A percentile compares a stretch with the other conserved stretches of the same genome.
These are phyloP conservation scores for Colletotrichum kahawae DNA, from an alignment of 2,329 filamentous ascomycete species.

Conservation along the genomic window DNA sequence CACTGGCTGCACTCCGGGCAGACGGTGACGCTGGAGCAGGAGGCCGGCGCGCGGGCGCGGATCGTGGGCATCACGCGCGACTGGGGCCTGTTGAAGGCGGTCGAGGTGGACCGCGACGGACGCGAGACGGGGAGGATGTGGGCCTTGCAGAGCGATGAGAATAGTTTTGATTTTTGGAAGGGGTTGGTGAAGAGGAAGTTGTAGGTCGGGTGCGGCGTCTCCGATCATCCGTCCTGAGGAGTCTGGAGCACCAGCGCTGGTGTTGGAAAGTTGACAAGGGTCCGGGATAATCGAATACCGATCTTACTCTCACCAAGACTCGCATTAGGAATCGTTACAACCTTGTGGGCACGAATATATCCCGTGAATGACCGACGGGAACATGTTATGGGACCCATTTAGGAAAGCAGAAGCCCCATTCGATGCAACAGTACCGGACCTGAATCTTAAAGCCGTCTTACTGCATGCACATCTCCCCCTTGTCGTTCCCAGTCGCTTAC, in stretches of 20 bases:
- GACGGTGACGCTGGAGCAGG: slow-evolving; percentile 76
- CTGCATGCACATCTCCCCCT: neutral
- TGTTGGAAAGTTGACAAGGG: rapidly evolving
- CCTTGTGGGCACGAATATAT: too few relatives aligned
- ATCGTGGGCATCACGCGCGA: slow-evolving; percentile 91
- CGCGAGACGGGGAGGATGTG: slow-evolving; percentile 77
- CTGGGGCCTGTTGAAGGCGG: slow-evolving; percentile 84
- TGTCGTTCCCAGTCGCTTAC: too few relatives aligned
- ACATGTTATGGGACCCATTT: neutral
- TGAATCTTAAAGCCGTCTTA: neutral
- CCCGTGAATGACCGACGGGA: neutral
- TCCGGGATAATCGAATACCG: neutral
- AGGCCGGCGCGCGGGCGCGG: slow-evolving; percentile 74
- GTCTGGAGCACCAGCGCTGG: too few relatives aligned
- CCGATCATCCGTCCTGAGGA: neutral
- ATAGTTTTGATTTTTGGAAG: slow-evolving; percentile 97
- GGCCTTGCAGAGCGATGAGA: slow-evolving; percentile 92
- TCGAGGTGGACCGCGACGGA: slow-evolving; percentile 80
- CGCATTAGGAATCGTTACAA: too few relatives aligned
- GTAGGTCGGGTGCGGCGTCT: slow-evolving; percentile 34
- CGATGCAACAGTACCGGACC: neutral
- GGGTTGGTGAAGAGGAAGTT: slow-evolving; percentile 84
- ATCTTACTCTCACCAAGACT: neutral
- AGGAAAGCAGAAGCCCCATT: neutral
- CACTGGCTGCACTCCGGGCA: slow-evolving; percentile 86